Percentiles rank a stretch among this genome's conserved stretches.
Evolutionary conservation across 352 stramenopile species (phyloP).

Genomic region (Phytophthora pini): DNA sequence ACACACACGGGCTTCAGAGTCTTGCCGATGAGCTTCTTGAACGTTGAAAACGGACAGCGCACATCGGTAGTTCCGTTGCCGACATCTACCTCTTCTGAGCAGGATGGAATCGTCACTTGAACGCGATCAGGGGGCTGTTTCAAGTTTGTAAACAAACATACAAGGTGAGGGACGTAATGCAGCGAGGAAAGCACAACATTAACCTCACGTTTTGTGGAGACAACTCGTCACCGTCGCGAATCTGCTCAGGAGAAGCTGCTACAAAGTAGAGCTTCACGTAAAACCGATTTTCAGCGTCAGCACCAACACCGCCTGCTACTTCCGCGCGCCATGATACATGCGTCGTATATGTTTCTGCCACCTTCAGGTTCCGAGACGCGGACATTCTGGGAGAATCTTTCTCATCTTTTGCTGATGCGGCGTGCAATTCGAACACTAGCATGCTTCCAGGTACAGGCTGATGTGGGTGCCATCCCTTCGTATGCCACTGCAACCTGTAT

Average conservation of each 20-base stretch:
- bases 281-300: slow-evolving; percentile 40
- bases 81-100: slow-evolving; percentile 66
- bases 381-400: slow-evolving; percentile 10
- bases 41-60: slow-evolving; percentile 66
- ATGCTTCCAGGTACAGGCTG: slow-evolving; percentile 75
- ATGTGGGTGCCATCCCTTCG: slow-evolving; percentile 74
- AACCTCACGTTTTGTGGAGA: slow-evolving; percentile 58
- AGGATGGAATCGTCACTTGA: slow-evolving; percentile 71
- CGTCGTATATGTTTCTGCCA: background rate
- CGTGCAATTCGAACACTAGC: slow-evolving; percentile 81
- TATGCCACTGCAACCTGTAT: slow-evolving; percentile 70
- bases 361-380: slow-evolving; percentile 27
- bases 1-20: slow-evolving; percentile 73
- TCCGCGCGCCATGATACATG: slow-evolving; percentile 19
- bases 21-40: slow-evolving; percentile 73
- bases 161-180: background rate
- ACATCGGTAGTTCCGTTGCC: slow-evolving; percentile 49
- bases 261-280: slow-evolving; percentile 82
- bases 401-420: slow-evolving; percentile 17
- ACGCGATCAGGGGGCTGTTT: slow-evolving; percentile 67
- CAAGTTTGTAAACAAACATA: slow-evolving; percentile 2
- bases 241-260: slow-evolving; percentile 71
- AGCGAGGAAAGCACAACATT: background rate
- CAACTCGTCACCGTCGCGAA: slow-evolving; percentile 66
- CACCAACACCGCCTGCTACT: background rate